Conservation (phyloP, 23 red algal species). For the Chondrus crispus region DNA sequence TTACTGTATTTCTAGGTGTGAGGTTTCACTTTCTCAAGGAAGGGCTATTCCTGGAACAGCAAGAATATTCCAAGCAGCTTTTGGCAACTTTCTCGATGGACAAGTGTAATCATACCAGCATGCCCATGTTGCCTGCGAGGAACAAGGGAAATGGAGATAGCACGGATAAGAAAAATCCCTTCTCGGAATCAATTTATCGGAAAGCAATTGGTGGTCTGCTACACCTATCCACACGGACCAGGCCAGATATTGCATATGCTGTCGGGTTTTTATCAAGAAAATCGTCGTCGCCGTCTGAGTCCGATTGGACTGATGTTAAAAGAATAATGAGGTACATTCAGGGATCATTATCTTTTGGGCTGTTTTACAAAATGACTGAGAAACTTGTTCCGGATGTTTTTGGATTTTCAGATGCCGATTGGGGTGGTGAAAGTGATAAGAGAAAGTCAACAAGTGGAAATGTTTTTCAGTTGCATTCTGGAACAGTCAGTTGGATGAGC, state of each 20-base stretch:
- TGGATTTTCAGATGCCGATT: constrained; percentile 4
- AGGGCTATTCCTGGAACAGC: background rate
- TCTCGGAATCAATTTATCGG: no score
- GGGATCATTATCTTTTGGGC: background rate
- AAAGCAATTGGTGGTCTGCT: background rate
- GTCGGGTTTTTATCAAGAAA: background rate
- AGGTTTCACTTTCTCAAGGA: background rate
- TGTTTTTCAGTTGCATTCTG: background rate
- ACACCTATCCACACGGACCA: background rate
- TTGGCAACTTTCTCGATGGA: background rate
- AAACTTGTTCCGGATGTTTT: background rate
- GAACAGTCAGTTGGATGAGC: background rate
- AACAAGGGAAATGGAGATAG: no score
- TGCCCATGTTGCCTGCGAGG: background rate
- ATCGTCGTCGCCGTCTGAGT: background rate
- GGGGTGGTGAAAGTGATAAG: background rate
- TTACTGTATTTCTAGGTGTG: background rate
- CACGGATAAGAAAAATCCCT: no score
- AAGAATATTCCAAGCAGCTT: background rate
- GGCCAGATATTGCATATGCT: background rate
- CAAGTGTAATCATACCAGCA: background rate
- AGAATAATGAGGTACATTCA: background rate
- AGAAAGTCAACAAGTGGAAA: background rate
- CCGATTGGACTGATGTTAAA: background rate
- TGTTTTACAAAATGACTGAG: no score